Evolutionary conservation across 768 basidiomycete genomes (phyloP), one percentile per base, ranked within the genome.

Genomic region (Sistotremastrum suecicum): DNA sequence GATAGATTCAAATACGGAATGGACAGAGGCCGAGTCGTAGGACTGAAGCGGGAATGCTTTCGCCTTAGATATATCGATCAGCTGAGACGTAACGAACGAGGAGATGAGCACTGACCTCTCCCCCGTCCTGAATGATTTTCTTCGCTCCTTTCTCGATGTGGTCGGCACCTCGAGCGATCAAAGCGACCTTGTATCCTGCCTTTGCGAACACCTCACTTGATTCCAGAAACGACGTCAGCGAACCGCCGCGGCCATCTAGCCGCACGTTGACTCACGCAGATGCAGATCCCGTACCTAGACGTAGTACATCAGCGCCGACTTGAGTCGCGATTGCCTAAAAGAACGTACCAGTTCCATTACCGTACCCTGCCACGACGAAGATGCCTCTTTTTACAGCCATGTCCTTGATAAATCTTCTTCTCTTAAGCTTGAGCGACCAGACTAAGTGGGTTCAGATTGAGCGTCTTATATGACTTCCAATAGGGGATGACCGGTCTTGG

Each of bases 171-270:
- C 80, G 67, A 8, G 80, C 78, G 35, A 84, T 66, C 39, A 85
- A 62, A 0, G 81, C 83, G 33, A 83, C 69, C 38, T 67, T 72
- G 55, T 82, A 84, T 0, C 81, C 81, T 32, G 71, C 61, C 54
- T 73, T 74, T 5, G 75, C 67, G 49, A 81, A 80, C 10, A 73
- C 51, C 32, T 75, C 78, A 11, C 80, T 80, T 51, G 6, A 49
- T 11, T 9, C 42, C 2, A 7, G 31, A 10, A 51, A 41, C 53
- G 39, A 12, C 29, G 7, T 32, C 39, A 33, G 28, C 39, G 37
- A 6, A 9, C 1, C 35, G 36, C 39, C 4, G 11, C 3, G 8
- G n/a, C 5, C 0, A 31, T 7, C 34, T 20, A 30, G 34, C 42
- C 30, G 37, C 31, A 29, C 35, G 33, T 34, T 4, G 48, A 20